phyloP scores from a whole-genome alignment of 768 basidiomycete species.

The Infundibulicybe gibba region DNA sequence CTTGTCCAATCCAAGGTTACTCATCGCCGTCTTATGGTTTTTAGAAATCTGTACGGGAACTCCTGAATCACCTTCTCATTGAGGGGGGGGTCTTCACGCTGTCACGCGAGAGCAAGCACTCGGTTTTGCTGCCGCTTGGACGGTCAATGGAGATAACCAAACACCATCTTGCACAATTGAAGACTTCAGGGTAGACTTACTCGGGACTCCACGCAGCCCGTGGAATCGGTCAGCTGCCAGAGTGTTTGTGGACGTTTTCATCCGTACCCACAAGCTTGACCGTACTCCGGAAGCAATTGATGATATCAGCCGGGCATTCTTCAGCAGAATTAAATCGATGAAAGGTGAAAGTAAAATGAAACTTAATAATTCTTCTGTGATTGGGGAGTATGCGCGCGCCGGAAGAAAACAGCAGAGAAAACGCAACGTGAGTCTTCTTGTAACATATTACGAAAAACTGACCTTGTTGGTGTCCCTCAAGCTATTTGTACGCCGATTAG shows the following conservation, averaged over 20 bases:
- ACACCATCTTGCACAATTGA: neutral
- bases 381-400: neutral
- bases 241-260: neutral
- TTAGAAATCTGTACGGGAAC: no score
- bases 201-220: conserved; percentile 1
- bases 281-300: neutral
- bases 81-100: neutral
- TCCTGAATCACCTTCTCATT: neutral
- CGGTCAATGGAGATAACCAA: neutral
- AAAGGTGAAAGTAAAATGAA: neutral
- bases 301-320: neutral
- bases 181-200: conserved; percentile 1
- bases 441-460: no score
- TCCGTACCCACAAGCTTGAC: neutral
- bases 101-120: neutral
- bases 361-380: neutral
- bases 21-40: no score
- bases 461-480: no score
- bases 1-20: no score
- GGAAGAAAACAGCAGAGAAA: neutral
- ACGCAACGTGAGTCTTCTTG: no score
- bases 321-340: conserved; percentile 1
- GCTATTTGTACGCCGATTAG: conserved; percentile 4
- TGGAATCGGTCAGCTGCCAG: conserved; percentile 4
- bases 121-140: conserved; percentile 1